Base-by-base conservation (phyloP, 768 basidiomycete genomes). In the Mycena vitilis region DNA sequence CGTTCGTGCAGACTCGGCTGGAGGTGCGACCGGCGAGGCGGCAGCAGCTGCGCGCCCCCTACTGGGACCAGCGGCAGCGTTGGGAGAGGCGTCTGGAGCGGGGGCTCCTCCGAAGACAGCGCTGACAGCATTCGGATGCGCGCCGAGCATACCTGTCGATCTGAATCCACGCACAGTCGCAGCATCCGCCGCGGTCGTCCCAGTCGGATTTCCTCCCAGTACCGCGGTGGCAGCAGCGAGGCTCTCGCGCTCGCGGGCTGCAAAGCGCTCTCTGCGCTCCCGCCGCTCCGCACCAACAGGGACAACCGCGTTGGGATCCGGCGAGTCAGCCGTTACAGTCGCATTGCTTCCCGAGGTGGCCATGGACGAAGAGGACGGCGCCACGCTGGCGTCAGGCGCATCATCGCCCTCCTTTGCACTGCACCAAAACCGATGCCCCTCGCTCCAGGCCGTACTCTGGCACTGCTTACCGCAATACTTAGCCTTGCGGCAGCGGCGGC, bases 381-480 rank as follows among this genome's bases (percentile, higher is more conserved):
- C 60, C 20, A 65, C 71, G 40, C n/a, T 58, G 4, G 59, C 52
- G 13, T 71, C 71, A 15, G 68, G 66, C 49, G 67, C 68, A 25
- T 86, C 87, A 48, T 87, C 85, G 5, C 78, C 83, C 42, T 86
- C 86, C 71, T 83, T 85, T 13, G 89, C 91, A 68, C 88, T 91
- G 75, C 94, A 96, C 95, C 95, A 96, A 76, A 96, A 98, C 63
- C 96, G 84, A 78, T 98, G 96, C 0, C 97, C 96, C 74, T 96
- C 95, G 71, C 92, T 93, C 96, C 96, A 98, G 1, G 96, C 97
- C 20, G 91, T 93, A 72, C 93, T 95, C 82, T 98, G 96, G 75
- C 96, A 99, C 73, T 96, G 94, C 79, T 98, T 98, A 30, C 95
- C 95, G 75, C 98, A 99, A 78, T 99, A 99, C 79, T 99, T 99